These are phyloP conservation scores for Termitomyces sp. DNA, from an alignment of 768 basidiomycete genomes.

Conservation along the genomic window DNA sequence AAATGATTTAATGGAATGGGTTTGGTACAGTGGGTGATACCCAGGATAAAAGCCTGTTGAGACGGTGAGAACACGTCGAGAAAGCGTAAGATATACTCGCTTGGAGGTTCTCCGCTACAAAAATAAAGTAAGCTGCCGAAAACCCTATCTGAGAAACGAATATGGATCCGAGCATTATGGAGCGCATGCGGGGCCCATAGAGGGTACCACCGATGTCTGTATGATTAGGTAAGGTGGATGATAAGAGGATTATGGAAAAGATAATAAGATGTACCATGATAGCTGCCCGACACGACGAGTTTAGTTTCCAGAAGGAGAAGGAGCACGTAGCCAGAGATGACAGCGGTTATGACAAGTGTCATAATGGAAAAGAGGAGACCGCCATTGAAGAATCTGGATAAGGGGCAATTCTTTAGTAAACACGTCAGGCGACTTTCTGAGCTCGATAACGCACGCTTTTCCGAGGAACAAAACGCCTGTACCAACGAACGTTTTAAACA, in stretches of 20 bases:
- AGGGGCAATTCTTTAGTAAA: not conserved
- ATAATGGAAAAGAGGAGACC: constrained; percentile 86
- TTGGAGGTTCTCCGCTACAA: constrained; percentile 89
- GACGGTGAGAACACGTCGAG: not conserved
- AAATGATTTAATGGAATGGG: constrained; percentile 70
- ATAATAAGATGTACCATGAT: constrained; percentile 61
- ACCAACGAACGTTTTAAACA: constrained; percentile 94
- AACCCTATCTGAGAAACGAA: constrained; percentile 87
- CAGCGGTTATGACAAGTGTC: constrained; percentile 75
- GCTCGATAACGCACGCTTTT: constrained; percentile 64
- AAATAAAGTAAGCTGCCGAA: constrained; percentile 89
- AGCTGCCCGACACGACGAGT: constrained; percentile 88
- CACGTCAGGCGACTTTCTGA: not conserved
- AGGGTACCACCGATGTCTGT: constrained; percentile 89
- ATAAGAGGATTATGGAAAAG: not conserved
- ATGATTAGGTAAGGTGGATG: not conserved
- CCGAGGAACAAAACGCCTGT: constrained; percentile 97
- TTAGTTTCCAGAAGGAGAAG: constrained; percentile 86
- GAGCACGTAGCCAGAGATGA: constrained; percentile 90
- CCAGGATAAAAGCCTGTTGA: constrained; percentile 72
- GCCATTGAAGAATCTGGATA: constrained; percentile 85
- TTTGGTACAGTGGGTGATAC: constrained; percentile 71
- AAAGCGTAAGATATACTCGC: constrained; percentile 21
- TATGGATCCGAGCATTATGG: constrained; percentile 83
- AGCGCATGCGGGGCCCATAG: constrained; percentile 93